Evolutionary conservation across 2,329 filamentous ascomycete species (phyloP).

Genomic region (Penicillium sp.): DNA sequence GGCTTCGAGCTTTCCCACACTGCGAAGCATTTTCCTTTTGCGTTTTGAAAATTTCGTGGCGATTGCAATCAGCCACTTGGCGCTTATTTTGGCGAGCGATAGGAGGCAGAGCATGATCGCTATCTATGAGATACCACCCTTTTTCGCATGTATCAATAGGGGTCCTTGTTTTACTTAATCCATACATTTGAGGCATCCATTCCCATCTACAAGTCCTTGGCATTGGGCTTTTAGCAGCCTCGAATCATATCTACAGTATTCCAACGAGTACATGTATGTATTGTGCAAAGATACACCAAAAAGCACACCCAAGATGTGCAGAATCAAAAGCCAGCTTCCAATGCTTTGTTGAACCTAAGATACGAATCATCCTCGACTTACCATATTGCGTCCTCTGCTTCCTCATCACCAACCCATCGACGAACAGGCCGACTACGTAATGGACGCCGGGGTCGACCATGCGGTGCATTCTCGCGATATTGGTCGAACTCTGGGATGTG

Average conservation of each 20-base stretch:
- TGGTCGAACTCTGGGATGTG: slow-evolving; percentile 47
- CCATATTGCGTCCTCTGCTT: slow-evolving; percentile 15
- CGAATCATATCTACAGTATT: neutral
- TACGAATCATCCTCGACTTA: neutral
- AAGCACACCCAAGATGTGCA: neutral
- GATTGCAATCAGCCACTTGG: slow-evolving; percentile 5
- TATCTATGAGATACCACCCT: slow-evolving; percentile 27
- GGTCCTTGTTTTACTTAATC: slow-evolving; percentile 17
- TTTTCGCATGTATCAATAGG: slow-evolving; percentile 24
- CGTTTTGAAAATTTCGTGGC: slow-evolving; percentile 13
- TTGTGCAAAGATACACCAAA: neutral
- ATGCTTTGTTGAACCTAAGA: neutral
- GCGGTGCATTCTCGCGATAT: slow-evolving; percentile 19
- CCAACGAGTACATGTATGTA: neutral
- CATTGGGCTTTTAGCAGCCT: neutral
- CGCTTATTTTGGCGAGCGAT: slow-evolving; percentile 20
- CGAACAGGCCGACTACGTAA: slow-evolving; percentile 24
- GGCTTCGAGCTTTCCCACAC: neutral
- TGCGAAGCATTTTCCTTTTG: neutral
- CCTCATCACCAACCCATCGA: slow-evolving; percentile 11
- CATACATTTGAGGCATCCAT: slow-evolving; percentile 10
- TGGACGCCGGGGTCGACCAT: slow-evolving; percentile 12
- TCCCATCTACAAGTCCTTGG: too few relatives aligned
- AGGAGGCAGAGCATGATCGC: slow-evolving; percentile 15
- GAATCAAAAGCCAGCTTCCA: neutral